Conservation (phyloP, 257 asterid species). For the Solanum raphanifolium region DNA sequence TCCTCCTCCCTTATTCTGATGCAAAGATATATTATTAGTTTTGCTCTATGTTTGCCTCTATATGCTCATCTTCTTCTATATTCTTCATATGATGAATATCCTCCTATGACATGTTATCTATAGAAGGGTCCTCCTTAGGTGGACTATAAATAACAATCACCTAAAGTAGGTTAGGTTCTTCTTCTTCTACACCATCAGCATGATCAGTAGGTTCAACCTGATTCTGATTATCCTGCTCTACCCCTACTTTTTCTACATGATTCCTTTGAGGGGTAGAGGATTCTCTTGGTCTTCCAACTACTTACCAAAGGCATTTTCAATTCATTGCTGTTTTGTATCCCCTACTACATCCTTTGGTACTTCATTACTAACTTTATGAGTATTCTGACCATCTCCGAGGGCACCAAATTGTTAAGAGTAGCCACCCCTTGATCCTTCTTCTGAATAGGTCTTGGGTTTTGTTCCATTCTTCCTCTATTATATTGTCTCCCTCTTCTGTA, state of each 20-base stretch:
- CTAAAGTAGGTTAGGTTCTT: background rate
- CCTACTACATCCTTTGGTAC: background rate
- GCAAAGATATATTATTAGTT: background rate
- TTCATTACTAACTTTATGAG: background rate
- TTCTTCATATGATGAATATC: background rate
- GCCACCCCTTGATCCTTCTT: background rate
- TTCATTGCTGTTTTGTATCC: background rate
- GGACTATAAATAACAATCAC: background rate
- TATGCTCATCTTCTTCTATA: background rate
- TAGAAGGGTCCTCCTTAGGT: background rate
- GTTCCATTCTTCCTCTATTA: background rate
- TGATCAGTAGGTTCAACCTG: background rate
- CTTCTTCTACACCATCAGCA: background rate
- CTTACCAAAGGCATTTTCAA: background rate
- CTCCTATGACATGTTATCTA: background rate
- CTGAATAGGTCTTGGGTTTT: background rate
- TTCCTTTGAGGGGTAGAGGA: background rate
- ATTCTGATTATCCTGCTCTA: background rate
- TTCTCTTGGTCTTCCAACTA: background rate
- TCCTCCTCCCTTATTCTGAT: background rate
- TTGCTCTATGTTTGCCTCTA: background rate
- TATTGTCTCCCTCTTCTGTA: background rate
- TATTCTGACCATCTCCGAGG: background rate
- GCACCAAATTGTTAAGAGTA: background rate
- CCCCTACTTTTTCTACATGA: background rate